Evolutionary conservation across 768 basidiomycete genomes (phyloP), one percentile per base, ranked within the genome.

Genomic region (Symmetrospora coprosmae): DNA sequence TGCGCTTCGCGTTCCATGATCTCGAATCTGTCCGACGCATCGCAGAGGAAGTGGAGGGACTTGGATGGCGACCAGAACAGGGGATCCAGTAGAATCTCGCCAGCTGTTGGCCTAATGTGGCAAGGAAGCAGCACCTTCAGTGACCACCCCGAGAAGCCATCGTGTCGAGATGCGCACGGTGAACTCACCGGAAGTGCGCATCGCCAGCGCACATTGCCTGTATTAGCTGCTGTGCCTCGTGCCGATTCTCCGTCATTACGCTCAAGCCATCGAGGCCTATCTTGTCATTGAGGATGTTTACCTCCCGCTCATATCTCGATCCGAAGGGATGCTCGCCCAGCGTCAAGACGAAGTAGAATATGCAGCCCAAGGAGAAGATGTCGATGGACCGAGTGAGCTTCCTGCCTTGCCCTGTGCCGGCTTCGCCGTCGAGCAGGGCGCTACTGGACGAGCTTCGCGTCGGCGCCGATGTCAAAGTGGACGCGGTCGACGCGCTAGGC

Each of bases 1-100:
- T 81, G 82, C 0, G 91, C 90, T 47, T 92, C 90, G 30, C 88
- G 81, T 66, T 84, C 86, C 88, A 97, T 92, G 71, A 90, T 90
- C 73, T 97, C 94, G 72, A 97, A 99, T 4, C 91, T 81, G 73
- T 97, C 92, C 0, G 90, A 94, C 0, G 90, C 87, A 64, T 97
- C 94, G 72, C 92, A 91, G n/a, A 99, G 76, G 78, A 99, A 99
- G 50, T 80, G 82, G 4, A 99, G 75, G 39, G 92, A 80, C 59
- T 85, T 81, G 7, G 79, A 83, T 0, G 90, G 75, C 55, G 89
- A 83, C 94, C 94, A 99, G 76, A 96, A 99, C 77, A 86, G 92
- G 0, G 94, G 94, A 74, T 97, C 92, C 21, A 85, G 75, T 19
- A 97, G 77, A 72, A 85, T 86, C n/a, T 80, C 81, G 13, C 80